phyloP scores from a whole-genome alignment of 208 protist genomes.

The Leishmania martiniquensis region DNA sequence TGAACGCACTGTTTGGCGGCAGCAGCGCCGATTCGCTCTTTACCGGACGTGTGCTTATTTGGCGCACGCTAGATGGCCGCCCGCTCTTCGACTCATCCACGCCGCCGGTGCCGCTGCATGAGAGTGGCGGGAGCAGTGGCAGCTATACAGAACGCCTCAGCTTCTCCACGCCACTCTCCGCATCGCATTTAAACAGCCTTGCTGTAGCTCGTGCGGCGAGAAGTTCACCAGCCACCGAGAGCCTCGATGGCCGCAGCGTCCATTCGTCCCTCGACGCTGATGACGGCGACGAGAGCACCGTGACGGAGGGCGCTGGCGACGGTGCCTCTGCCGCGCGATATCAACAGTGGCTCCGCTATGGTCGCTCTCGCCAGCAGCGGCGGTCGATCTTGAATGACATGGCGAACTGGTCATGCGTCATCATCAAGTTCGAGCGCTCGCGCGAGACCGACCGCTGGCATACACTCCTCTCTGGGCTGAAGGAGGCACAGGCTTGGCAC shows the following conservation, averaged over 20 bases:
- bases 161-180: neutral
- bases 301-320: neutral
- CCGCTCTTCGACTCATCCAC: slow-evolving; percentile 31
- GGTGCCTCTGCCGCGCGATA: neutral
- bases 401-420: slow-evolving; percentile 39
- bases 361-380: neutral
- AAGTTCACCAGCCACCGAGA: neutral
- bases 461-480: slow-evolving; percentile 46
- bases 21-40: slow-evolving; percentile 25
- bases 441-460: slow-evolving; percentile 77
- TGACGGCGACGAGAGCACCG: neutral
- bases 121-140: neutral
- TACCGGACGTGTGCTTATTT: slow-evolving; percentile 37
- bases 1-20: neutral
- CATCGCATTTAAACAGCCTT: neutral
- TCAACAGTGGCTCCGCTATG: neutral
- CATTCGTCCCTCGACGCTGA: slow-evolving; percentile 1
- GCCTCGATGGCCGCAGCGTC: slow-evolving; percentile 2
- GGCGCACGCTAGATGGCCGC: slow-evolving; percentile 34
- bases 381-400: slow-evolving; percentile 22
- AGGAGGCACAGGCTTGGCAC: slow-evolving; percentile 68
- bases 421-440: slow-evolving; percentile 64
- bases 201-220: neutral
- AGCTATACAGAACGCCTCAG: neutral
- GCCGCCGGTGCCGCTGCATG: neutral